Conservation (phyloP, 164 flowering plant species). For the Buxus sempervirens region DNA sequence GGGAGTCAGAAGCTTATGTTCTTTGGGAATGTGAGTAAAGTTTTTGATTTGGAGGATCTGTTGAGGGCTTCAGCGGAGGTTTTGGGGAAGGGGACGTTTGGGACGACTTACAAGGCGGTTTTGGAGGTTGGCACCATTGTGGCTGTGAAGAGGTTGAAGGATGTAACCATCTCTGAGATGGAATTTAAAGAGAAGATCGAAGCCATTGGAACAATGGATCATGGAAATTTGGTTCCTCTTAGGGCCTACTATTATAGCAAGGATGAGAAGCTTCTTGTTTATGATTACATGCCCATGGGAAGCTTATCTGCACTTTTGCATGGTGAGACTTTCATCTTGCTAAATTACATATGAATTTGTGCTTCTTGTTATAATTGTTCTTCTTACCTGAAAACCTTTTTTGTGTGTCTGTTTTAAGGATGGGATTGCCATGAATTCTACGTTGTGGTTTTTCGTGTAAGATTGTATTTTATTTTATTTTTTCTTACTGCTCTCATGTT, state of each 20-base stretch:
- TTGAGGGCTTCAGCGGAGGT: slow-evolving; percentile 84
- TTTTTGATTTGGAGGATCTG: slow-evolving; percentile 65
- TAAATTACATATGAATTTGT: neutral
- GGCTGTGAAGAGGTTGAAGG: slow-evolving; percentile 92
- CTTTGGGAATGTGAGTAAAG: slow-evolving; percentile 35
- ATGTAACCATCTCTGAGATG: slow-evolving; percentile 56
- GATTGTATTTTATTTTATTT: neutral
- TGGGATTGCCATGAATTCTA: neutral
- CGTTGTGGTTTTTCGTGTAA: neutral
- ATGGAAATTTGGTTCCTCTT: slow-evolving; percentile 74
- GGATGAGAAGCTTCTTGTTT: slow-evolving; percentile 88
- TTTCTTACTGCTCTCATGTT: too few relatives aligned
- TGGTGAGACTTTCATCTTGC: slow-evolving; percentile 43
- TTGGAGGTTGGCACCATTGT: slow-evolving; percentile 59
- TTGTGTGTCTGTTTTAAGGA: neutral
- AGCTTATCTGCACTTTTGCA: slow-evolving; percentile 96
- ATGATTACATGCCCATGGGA: slow-evolving; percentile 90
- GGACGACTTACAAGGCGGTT: slow-evolving; percentile 74
- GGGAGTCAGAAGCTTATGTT: slow-evolving; percentile 46
- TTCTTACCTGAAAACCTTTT: neutral
- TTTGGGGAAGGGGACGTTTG: slow-evolving; percentile 78
- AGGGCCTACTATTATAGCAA: slow-evolving; percentile 69
- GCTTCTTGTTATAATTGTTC: slow-evolving; percentile 4
- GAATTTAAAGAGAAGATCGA: slow-evolving; percentile 82
- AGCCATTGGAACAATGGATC: slow-evolving; percentile 55